Conservation (phyloP, 257 asterid species). For the Solanum etuberosum region DNA sequence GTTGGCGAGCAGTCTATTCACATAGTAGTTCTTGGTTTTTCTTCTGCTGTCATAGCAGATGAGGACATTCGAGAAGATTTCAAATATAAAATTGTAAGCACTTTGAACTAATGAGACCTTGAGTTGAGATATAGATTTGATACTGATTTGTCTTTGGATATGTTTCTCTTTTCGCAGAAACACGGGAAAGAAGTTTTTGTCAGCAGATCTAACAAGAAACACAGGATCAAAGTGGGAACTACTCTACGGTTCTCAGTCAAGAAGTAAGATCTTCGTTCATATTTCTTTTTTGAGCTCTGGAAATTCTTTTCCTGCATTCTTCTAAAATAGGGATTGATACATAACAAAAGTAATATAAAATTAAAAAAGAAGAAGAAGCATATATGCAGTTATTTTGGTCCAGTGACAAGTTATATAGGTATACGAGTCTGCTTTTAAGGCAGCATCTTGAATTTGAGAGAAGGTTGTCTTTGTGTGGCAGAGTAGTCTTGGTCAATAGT, state of each 20-base stretch:
- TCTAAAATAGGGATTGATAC: neutral
- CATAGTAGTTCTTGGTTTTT: constrained; percentile 68
- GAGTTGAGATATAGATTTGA: neutral
- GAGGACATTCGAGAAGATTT: constrained; percentile 62
- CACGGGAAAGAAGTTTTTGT: constrained; percentile 41
- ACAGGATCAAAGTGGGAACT: constrained; percentile 57
- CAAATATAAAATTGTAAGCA: constrained; percentile 47
- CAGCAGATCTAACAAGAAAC: constrained; percentile 44
- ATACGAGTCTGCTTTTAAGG: neutral
- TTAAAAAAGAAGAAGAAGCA: neutral
- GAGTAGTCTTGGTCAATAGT: neutral
- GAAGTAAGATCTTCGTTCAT: constrained; percentile 22
- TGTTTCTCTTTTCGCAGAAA: constrained; percentile 33
- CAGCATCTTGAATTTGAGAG: neutral
- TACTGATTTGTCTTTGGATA: neutral
- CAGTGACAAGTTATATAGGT: neutral
- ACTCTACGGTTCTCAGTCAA: constrained; percentile 55
- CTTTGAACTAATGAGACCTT: neutral
- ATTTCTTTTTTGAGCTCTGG: neutral
- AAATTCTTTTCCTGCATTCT: neutral
- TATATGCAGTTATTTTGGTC: neutral
- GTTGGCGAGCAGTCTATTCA: constrained; percentile 48
- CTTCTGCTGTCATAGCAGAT: constrained; percentile 44
- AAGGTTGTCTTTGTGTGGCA: neutral
- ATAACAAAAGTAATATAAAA: neutral